Conservation (phyloP, 371 early-diverging fungal genomes). For the Polyrhizophydium stewartii region DNA sequence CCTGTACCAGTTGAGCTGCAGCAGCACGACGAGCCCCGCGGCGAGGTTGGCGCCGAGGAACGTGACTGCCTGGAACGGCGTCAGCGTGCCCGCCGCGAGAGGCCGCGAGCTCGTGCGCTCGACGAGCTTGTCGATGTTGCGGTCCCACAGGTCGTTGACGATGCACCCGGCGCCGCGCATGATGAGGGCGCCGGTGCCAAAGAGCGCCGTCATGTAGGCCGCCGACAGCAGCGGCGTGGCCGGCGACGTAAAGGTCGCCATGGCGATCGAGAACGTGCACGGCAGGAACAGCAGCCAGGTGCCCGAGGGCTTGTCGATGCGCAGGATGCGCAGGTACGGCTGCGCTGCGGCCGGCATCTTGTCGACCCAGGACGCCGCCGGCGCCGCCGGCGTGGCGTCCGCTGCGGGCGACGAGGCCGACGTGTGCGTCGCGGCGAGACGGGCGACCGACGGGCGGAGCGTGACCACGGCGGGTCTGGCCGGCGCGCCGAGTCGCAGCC, state of each 20-base stretch:
- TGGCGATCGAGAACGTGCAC: constrained; percentile 65
- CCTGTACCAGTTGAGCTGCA: constrained; percentile 40
- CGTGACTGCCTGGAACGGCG: constrained; percentile 63
- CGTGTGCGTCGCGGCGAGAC: too few relatives aligned
- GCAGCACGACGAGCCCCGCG: constrained; percentile 64
- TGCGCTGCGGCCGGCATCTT: not conserved
- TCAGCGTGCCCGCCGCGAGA: constrained; percentile 74
- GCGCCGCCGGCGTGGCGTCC: not conserved
- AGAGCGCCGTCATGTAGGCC: constrained; percentile 69
- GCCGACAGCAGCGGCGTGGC: constrained; percentile 24
- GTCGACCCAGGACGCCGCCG: constrained; percentile 13
- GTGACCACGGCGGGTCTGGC: too few relatives aligned
- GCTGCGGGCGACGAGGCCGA: constrained; percentile 1
- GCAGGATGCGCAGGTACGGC: constrained; percentile 50
- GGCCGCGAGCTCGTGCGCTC: constrained; percentile 83
- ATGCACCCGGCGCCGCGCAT: constrained; percentile 98
- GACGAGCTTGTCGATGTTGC: constrained; percentile 78
- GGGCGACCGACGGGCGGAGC: too few relatives aligned
- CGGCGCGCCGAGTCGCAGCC: too few relatives aligned
- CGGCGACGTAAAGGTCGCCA: constrained; percentile 66
- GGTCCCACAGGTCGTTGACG: constrained; percentile 96
- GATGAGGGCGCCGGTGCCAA: constrained; percentile 83
- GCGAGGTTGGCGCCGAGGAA: constrained; percentile 79
- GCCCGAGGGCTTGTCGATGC: constrained; percentile 89
- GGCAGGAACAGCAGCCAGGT: constrained; percentile 90